These are phyloP conservation scores for Rhodotorula graminis DNA, from an alignment of 768 basidiomycete species.

Conservation along the genomic window DNA sequence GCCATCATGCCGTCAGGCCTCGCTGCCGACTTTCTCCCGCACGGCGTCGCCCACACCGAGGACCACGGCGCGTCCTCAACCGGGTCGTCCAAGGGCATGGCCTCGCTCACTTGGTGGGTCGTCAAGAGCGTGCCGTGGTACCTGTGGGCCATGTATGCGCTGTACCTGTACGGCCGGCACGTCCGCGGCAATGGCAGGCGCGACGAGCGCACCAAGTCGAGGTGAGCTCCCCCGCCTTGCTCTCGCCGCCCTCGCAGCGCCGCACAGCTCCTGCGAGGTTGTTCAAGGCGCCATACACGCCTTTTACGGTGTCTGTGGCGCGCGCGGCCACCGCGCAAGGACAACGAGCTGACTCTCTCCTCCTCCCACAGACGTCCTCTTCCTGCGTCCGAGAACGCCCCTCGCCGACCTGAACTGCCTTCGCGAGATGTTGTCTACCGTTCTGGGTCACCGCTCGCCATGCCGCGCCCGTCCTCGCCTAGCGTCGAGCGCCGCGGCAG, in stretches of 20 bases:
- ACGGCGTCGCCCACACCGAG: neutral
- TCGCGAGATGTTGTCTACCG: neutral
- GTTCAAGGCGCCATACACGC: too few relatives aligned
- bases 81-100: neutral
- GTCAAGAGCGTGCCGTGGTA: slow-evolving; percentile 1
- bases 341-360: neutral
- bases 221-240: neutral
- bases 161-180: neutral
- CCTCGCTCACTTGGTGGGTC: neutral
- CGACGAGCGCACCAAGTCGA: neutral
- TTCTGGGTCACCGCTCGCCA: neutral
- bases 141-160: neutral
- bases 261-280: neutral
- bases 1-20: neutral
- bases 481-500: neutral
- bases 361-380: neutral
- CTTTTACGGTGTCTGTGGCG: too few relatives aligned
- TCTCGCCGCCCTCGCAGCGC: neutral
- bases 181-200: neutral
- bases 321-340: too few relatives aligned
- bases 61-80: neutral
- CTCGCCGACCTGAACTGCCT: neutral
- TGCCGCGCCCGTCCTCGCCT: neutral
- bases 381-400: too few relatives aligned
- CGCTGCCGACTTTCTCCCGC: neutral